Conservation (phyloP, 768 basidiomycete species). For the Tylopilus felleus region DNA sequence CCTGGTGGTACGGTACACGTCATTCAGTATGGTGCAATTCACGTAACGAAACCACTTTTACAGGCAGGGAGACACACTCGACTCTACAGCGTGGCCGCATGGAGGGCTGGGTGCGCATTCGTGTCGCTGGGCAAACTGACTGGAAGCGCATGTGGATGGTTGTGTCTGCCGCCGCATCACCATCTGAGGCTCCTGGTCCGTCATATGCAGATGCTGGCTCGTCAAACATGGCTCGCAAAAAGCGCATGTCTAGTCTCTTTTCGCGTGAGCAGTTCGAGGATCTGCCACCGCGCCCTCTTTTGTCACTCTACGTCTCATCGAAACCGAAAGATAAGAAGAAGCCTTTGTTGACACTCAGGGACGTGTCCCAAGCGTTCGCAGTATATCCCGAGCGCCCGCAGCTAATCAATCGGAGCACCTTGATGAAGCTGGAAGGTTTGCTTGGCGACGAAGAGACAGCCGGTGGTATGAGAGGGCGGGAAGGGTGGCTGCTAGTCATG, state of each 20-base stretch:
- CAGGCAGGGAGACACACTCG: constrained; percentile 51
- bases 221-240: constrained; percentile 33
- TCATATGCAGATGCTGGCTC: constrained; percentile 26
- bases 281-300: constrained; percentile 36
- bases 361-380: constrained; percentile 83
- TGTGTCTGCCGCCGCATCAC: constrained; percentile 52
- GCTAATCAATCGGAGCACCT: constrained; percentile 79
- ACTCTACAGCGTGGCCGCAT: constrained; percentile 68
- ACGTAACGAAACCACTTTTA: constrained; percentile 10
- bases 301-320: constrained; percentile 59
- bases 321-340: constrained; percentile 76
- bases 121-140: constrained; percentile 95
- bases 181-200: constrained; percentile 22
- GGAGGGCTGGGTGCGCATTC: constrained; percentile 89
- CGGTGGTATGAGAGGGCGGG: constrained; percentile 62
- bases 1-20: constrained; percentile 38
- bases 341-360: constrained; percentile 62
- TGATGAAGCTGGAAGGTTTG: constrained; percentile 89
- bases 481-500: constrained; percentile 90
- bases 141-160: constrained; percentile 93
- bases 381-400: constrained; percentile 97
- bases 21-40: constrained; percentile 23
- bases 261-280: constrained; percentile 44
- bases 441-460: constrained; percentile 75
- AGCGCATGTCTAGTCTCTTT: constrained; percentile 65